phyloP scores from a whole-genome alignment of 139 green algal genomes.

The Closterium sp. region DNA sequence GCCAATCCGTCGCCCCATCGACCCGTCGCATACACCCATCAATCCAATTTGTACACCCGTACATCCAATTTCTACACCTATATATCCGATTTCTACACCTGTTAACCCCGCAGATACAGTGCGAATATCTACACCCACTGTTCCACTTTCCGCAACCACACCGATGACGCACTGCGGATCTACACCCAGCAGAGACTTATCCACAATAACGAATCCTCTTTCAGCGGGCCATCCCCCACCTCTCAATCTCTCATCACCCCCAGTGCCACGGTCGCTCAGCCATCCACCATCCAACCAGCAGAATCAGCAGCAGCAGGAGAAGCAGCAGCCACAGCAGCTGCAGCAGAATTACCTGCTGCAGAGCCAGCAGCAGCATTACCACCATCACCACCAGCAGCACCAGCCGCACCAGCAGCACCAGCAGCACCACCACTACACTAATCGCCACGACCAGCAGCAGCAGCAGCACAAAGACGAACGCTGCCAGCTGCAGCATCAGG shows the following conservation, averaged over 20 bases:
- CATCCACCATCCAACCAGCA: not conserved
- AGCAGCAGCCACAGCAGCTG: not conserved
- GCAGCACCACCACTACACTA: not conserved
- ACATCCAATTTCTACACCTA: not conserved
- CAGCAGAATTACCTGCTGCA: not conserved
- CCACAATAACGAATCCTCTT: not conserved
- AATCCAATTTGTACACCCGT: not conserved
- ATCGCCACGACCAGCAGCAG: too few species aligned
- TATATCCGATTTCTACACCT: not conserved
- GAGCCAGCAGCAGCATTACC: not conserved
- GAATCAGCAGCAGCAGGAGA: not conserved
- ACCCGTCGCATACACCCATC: not conserved
- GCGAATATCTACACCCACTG: not conserved
- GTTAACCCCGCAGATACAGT: too few species aligned
- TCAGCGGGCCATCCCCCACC: not conserved
- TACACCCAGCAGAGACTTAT: not conserved
- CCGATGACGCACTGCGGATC: not conserved
- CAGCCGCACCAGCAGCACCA: not conserved
- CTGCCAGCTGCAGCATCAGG: not conserved
- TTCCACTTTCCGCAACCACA: not conserved
- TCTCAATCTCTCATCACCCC: not conserved
- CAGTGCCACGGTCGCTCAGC: not conserved
- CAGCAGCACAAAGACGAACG: too few species aligned
- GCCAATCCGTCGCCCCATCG: not conserved
- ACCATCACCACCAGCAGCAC: not conserved